Conservation (phyloP, 164 flowering plant species). For the Saururus chinensis region DNA sequence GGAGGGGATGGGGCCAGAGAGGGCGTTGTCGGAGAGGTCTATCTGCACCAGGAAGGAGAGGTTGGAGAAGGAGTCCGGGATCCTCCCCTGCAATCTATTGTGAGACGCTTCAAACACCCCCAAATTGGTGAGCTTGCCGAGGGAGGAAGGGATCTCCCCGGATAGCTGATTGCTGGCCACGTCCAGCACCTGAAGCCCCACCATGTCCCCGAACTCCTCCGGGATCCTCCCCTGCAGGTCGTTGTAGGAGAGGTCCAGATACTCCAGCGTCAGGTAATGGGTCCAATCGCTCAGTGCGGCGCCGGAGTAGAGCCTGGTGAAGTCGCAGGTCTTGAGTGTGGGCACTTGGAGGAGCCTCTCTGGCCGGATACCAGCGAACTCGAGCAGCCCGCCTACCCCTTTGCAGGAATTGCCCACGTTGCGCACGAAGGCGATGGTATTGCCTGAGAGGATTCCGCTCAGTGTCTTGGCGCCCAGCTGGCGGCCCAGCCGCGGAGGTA, state of each 20-base stretch:
- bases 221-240: constrained; percentile 66
- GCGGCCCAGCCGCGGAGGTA: constrained; percentile 67
- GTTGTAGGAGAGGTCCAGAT: constrained; percentile 86
- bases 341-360: constrained; percentile 70
- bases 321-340: constrained; percentile 61
- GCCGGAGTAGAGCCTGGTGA: constrained; percentile 72
- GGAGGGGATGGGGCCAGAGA: constrained; percentile 71
- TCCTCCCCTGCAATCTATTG: constrained; percentile 67
- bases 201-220: constrained; percentile 71
- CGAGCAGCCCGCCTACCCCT: constrained; percentile 86
- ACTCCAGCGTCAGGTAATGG: constrained; percentile 63
- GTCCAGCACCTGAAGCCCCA: constrained; percentile 64
- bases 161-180: constrained; percentile 64
- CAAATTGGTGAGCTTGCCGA: constrained; percentile 55
- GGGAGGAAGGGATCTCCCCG: constrained; percentile 67
- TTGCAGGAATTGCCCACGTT: constrained; percentile 81
- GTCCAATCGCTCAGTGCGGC: constrained; percentile 66
- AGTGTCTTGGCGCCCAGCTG: constrained; percentile 57
- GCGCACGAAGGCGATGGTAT: constrained; percentile 67
- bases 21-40: constrained; percentile 67
- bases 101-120: constrained; percentile 92
- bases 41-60: constrained; percentile 80
- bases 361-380: constrained; percentile 78
- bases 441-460: constrained; percentile 65
- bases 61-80: constrained; percentile 77